phyloP scores from a whole-genome alignment of 768 basidiomycete species.

The Russula compacta region DNA sequence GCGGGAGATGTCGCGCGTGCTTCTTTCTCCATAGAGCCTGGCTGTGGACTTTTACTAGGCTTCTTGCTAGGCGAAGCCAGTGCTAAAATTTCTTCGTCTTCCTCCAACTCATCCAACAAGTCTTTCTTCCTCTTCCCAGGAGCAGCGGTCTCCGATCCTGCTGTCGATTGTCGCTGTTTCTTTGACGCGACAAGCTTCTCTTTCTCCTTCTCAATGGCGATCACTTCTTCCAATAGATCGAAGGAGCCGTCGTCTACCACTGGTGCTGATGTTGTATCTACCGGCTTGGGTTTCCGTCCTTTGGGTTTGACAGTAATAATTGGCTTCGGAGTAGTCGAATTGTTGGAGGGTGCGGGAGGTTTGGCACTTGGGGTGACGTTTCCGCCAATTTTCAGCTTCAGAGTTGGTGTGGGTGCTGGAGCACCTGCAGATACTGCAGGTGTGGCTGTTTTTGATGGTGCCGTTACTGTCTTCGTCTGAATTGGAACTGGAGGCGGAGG shows the following conservation, averaged over 20 bases:
- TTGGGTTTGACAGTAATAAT: slow-evolving; percentile 22
- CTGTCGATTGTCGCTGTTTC: slow-evolving; percentile 20
- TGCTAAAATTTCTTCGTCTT: slow-evolving; percentile 56
- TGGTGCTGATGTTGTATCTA: slow-evolving; percentile 43
- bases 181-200: slow-evolving; percentile 22
- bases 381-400: slow-evolving; percentile 29
- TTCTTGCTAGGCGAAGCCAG: slow-evolving; percentile 58
- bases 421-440: background rate
- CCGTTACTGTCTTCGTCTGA: background rate
- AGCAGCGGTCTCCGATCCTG: slow-evolving; percentile 15
- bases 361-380: slow-evolving; percentile 17
- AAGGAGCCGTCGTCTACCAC: slow-evolving; percentile 63
- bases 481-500: slow-evolving; percentile 20
- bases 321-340: background rate
- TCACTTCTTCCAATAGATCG: slow-evolving; percentile 72
- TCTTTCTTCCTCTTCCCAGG: slow-evolving; percentile 45
- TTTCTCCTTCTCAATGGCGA: slow-evolving; percentile 53
- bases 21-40: slow-evolving; percentile 20
- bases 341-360: slow-evolving; percentile 20
- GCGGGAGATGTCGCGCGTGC: slow-evolving; percentile 6
- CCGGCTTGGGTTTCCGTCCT: slow-evolving; percentile 36
- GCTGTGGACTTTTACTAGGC: slow-evolving; percentile 25
- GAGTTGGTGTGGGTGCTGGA: slow-evolving; percentile 27
- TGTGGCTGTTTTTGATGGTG: background rate
- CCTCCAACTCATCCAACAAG: slow-evolving; percentile 26